Base-by-base conservation (phyloP, 176 grass and related monocot genomes). In the Dendrocalamus sinicus region DNA sequence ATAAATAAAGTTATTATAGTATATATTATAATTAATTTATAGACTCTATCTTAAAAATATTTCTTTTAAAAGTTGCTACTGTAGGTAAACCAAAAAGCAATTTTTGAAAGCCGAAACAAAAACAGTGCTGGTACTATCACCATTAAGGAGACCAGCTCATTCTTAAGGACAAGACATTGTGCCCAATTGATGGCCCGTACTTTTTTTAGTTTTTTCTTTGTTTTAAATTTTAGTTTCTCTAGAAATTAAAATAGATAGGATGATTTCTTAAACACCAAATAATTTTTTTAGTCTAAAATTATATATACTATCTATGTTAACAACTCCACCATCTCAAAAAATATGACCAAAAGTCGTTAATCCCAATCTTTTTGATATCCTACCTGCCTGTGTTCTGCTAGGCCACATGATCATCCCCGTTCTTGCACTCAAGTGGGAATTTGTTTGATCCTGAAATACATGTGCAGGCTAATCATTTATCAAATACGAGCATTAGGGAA, bases 151-250 rank as follows among this genome's bases (percentile, higher is more conserved):
- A 65, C 62, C 62, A 65, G 62, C 28, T 66, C 13, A 66, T 66
- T 66, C 62, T 15, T 35, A 16, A 16, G 28, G 26, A 8, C 28
- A 66, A 26, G 62, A 0, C 62, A 66, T 64, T 12, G 7, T 32
- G 26, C 12, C n/a, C 61, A 14, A 15, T 32, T 64, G 12, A 39
- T 39, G 37, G 37, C 37, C 37, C 4, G 37, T 39, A 35, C 32
- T 4, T 35, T 35, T 35, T 35, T 35, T 35, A 0, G 2, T 35
- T 35, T 35, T 35, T 35, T 35, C 3, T 35, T 35, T 35, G 32
- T 32, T 3, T 2, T 32, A 32, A 32, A 1, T 35, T 3, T 4
- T 4, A 4, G 3, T 0, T 35, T 35, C 0, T 35, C 3, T 4
- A 35, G 0, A 35, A 35, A 4, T 35, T 0, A 35, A 3, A 35